Evolutionary conservation across 2,329 filamentous ascomycete species (phyloP).

Genomic region (Catunica adiposa): DNA sequence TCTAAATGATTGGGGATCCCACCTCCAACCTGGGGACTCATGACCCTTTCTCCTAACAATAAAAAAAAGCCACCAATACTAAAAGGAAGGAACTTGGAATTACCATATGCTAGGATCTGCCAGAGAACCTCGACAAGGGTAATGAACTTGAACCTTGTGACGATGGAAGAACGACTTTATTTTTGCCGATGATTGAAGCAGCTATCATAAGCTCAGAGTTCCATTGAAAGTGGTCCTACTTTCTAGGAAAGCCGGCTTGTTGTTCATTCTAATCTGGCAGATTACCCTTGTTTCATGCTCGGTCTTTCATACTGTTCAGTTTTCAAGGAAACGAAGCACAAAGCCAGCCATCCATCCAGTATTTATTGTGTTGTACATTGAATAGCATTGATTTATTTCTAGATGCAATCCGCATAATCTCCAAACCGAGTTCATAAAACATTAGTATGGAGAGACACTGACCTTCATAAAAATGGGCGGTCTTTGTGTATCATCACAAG

Average conservation of each 20-base stretch:
- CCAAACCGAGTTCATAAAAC: too few species aligned
- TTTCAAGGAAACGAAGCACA: background rate
- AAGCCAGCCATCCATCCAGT: background rate
- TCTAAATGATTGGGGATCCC: background rate
- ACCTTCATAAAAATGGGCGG: too few species aligned
- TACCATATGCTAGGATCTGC: background rate
- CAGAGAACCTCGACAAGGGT: background rate
- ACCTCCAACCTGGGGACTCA: background rate
- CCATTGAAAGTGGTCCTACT: background rate
- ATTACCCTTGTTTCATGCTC: background rate
- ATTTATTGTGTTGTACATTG: background rate
- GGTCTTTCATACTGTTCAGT: background rate
- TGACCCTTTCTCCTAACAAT: background rate
- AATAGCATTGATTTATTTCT: too few species aligned
- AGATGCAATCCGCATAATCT: too few species aligned
- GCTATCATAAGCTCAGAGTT: background rate
- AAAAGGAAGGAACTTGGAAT: slow-evolving; percentile 2
- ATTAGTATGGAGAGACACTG: too few species aligned
- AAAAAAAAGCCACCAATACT: slow-evolving; percentile 6
- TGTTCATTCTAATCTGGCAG: background rate
- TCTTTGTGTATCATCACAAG: too few species aligned
- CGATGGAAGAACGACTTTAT: too few species aligned
- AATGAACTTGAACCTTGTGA: background rate
- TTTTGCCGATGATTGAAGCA: too few species aligned
- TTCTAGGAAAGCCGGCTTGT: background rate